Evolutionary conservation across 768 basidiomycete genomes (phyloP), one percentile per base, ranked within the genome.

Genomic region (Gymnopilus dilepis): DNA sequence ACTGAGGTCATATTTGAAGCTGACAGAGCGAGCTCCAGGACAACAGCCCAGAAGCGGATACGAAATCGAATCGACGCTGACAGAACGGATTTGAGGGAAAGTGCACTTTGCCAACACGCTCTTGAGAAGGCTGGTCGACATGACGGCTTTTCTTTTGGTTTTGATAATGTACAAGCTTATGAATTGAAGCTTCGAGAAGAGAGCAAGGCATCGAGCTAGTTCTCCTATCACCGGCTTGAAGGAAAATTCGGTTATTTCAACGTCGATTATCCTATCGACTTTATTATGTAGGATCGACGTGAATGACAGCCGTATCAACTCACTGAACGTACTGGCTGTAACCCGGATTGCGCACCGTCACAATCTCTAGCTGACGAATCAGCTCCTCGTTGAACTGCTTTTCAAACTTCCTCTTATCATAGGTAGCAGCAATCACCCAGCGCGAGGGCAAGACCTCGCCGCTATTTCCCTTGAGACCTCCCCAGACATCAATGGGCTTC

Each of bases 351-450:
- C 51, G 30, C 19, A 52, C 51, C 4, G 51, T 52, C 13, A 52
- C 51, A 8, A 52, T 15, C 51, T 52, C 51, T 12, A 52, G 51
- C 51, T 52, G 51, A 22, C 45, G 45, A 47, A 47, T 26, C 45
- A 47, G 45, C 21, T 47, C 45, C 13, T 47, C 45, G 24, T 47
- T 47, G 21, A 47, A 47, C 0, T 13, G 45, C 17, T 15, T 47
- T 12, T 47, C 34, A 9, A 11, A 15, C 2, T 9, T 11, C 9
- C 2, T 37, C 9, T 2, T 37, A 4, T 37, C 2, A 37, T 15
- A 15, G 15, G 34, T 3, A 8, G 15, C 2, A 37, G 7, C 7
- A 37, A 2, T 3, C 15, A 15, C 11, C 34, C 15, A 2, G 11
- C 2, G 3, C 15, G 2, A 9, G 34, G 2, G 8, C 45, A 47